phyloP scores from a whole-genome alignment of 208 protist genomes.

The Leishmania arabica region DNA sequence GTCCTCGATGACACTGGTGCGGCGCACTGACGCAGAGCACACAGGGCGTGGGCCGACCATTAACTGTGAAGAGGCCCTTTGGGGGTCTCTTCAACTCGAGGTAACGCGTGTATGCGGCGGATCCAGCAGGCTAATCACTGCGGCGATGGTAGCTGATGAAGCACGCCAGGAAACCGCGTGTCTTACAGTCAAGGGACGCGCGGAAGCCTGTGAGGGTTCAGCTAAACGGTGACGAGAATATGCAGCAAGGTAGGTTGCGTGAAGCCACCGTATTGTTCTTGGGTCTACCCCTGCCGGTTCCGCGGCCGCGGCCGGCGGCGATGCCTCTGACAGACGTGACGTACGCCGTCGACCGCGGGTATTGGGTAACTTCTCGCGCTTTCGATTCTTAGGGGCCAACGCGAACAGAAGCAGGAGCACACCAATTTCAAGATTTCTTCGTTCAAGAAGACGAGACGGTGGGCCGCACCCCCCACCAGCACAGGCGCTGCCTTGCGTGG shows the following conservation, averaged over 20 bases:
- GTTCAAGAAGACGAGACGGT: constrained; percentile 30
- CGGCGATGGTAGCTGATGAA: constrained; percentile 39
- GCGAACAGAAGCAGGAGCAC: constrained; percentile 70
- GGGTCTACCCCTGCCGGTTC: neutral
- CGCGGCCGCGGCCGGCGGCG: neutral
- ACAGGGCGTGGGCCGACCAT: constrained; percentile 30
- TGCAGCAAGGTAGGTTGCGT: constrained; percentile 38
- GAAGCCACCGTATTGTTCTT: constrained; percentile 22
- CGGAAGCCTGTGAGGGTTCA: constrained; percentile 11
- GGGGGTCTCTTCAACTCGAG: constrained; percentile 42
- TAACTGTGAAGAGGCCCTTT: constrained; percentile 47
- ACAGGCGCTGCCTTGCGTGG: constrained; percentile 19
- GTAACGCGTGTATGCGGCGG: constrained; percentile 14
- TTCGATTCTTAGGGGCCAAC: constrained; percentile 55
- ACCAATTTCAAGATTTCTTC: constrained; percentile 44
- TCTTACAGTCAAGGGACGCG: constrained; percentile 46
- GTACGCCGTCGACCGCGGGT: neutral
- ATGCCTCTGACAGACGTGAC: neutral
- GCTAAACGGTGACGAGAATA: constrained; percentile 59
- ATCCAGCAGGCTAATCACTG: constrained; percentile 9
- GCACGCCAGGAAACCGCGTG: constrained; percentile 62
- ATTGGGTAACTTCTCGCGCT: neutral
- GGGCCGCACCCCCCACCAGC: constrained; percentile 32
- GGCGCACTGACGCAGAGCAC: constrained; percentile 26
- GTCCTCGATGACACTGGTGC: constrained; percentile 66